A percentile compares a stretch with the other conserved stretches of the same genome.
phyloP scores from a whole-genome alignment of 2,329 filamentous ascomycete genomes.

The Ophiognomonia clavigignenti-juglandacearum region DNA sequence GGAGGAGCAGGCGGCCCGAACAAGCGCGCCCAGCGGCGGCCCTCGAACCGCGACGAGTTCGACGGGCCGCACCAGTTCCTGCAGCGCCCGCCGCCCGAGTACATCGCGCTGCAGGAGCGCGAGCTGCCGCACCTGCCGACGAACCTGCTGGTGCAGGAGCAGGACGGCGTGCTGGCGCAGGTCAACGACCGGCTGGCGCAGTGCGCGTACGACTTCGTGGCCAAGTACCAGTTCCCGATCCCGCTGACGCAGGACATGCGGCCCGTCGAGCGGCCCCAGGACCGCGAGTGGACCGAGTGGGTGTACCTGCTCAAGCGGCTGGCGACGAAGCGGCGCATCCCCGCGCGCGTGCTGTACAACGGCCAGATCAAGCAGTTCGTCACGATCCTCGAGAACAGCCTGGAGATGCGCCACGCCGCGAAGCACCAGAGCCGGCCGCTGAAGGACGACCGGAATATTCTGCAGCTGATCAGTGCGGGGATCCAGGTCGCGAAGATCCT shows the following conservation, averaged over 20 bases:
- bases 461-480: slow-evolving; percentile 81
- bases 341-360: slow-evolving; percentile 78
- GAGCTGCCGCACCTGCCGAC: slow-evolving; percentile 79
- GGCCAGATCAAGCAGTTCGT: slow-evolving; percentile 90
- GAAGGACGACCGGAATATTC: slow-evolving; percentile 84
- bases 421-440: slow-evolving; percentile 78
- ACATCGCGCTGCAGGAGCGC: slow-evolving; percentile 71
- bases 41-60: slow-evolving; percentile 83
- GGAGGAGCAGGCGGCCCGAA: no score
- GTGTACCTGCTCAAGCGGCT: slow-evolving; percentile 81
- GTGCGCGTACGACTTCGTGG: slow-evolving; percentile 86
- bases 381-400: slow-evolving; percentile 79
- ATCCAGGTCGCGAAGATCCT: slow-evolving; percentile 85
- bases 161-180: slow-evolving; percentile 73
- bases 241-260: slow-evolving; percentile 79
- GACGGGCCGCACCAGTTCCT: slow-evolving; percentile 82
- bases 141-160: slow-evolving; percentile 76
- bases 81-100: slow-evolving; percentile 64
- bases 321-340: slow-evolving; percentile 80
- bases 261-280: slow-evolving; percentile 66
- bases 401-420: slow-evolving; percentile 82
- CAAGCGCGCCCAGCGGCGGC: slow-evolving; percentile 56
- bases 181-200: slow-evolving; percentile 82
- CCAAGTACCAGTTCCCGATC: slow-evolving; percentile 87
- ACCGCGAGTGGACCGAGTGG: slow-evolving; percentile 90